phyloP scores from a whole-genome alignment of 257 asterid genomes.

The Fraxinus excelsior region DNA sequence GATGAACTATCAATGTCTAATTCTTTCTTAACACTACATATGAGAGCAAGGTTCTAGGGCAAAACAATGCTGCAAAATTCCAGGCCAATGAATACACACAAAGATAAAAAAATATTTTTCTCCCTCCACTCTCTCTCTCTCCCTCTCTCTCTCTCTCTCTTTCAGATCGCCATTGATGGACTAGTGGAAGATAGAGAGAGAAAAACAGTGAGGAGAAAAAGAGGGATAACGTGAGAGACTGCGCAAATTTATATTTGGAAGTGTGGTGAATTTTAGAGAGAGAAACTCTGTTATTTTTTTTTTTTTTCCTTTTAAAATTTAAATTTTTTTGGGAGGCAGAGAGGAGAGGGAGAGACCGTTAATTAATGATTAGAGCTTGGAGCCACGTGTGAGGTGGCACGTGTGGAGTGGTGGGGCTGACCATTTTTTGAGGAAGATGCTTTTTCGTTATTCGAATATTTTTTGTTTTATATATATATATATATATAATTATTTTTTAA shows the following conservation, averaged over 20 bases:
- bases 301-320: background rate
- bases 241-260: conserved; percentile 51
- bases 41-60: conserved; percentile 37
- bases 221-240: conserved; percentile 33
- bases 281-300: background rate
- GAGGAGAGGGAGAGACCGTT: conserved; percentile 30
- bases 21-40: conserved; percentile 17
- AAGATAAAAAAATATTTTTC: background rate
- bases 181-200: conserved; percentile 19
- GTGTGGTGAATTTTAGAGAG: conserved; percentile 18
- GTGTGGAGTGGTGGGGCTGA: conserved; percentile 36
- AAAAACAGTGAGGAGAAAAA: background rate
- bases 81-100: conserved; percentile 10
- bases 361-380: background rate
- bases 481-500: too few species aligned
- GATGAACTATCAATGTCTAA: background rate
- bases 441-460: conserved; percentile 42
- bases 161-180: conserved; percentile 52
- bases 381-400: conserved; percentile 44
- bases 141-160: background rate
- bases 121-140: background rate
- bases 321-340: background rate
- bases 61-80: conserved; percentile 42
- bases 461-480: background rate
- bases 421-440: conserved; percentile 43